Evolutionary conservation across 225 moss, liverwort and hornwort species (phyloP).

Genomic region (Straminergon stramineum): DNA sequence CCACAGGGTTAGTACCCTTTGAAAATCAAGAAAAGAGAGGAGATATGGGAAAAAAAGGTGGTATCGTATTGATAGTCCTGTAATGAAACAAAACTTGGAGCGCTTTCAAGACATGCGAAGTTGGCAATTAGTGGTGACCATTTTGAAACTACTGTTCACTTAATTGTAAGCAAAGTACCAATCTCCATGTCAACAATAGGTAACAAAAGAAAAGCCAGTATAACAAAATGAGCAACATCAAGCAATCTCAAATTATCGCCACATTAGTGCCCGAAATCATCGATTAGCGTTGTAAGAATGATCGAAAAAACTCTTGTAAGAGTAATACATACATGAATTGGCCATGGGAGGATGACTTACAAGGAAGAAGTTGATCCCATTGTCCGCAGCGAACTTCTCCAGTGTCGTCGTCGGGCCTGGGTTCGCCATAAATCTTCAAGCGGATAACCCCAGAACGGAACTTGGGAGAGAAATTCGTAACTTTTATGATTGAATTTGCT

Average conservation of each 20-base stretch:
- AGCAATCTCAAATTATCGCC: neutral
- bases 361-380: slow-evolving; percentile 33
- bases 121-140: neutral
- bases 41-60: neutral
- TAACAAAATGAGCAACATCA: neutral
- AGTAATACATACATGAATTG: neutral
- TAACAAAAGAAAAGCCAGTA: neutral
- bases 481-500: neutral
- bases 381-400: slow-evolving; percentile 25
- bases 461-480: neutral
- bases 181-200: neutral
- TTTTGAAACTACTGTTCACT: neutral
- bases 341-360: neutral
- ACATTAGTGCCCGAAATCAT: no score
- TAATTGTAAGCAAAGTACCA: neutral
- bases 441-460: neutral
- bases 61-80: neutral
- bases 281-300: neutral
- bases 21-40: neutral
- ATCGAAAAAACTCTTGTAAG: neutral
- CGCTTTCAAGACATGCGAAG: neutral
- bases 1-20: no score
- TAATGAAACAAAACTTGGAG: neutral
- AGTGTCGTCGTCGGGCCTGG: neutral
- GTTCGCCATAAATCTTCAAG: slow-evolving; percentile 2